These are phyloP conservation scores for Incumbomyces delicatus DNA, from an alignment of 2,329 filamentous ascomycete species.

Conservation along the genomic window DNA sequence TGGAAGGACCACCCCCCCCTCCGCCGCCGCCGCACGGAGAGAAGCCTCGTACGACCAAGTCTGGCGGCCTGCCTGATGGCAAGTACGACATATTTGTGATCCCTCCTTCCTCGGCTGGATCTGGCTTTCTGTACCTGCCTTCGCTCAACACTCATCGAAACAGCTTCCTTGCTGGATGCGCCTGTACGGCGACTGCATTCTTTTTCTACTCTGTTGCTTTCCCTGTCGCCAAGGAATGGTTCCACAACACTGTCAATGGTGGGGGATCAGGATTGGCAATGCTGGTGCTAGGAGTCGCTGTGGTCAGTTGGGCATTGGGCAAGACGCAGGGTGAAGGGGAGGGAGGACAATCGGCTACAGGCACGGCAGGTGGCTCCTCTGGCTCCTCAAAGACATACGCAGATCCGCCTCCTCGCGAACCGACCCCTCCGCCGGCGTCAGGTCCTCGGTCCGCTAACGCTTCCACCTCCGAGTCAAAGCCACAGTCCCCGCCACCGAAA, in stretches of 20 bases:
- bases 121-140: constrained; percentile 88
- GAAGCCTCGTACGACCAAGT: constrained; percentile 52
- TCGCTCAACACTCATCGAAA: constrained; percentile 77
- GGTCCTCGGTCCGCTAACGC: constrained; percentile 3
- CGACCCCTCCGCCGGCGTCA: constrained; percentile 3
- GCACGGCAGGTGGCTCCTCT: background rate
- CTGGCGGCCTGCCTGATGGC: constrained; percentile 65
- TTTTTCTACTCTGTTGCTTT: constrained; percentile 63
- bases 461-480: constrained; percentile 1
- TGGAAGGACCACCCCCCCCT: constrained; percentile 51
- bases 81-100: constrained; percentile 98
- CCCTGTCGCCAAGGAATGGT: constrained; percentile 66
- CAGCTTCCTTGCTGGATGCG: constrained; percentile 82
- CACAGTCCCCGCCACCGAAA: constrained; percentile 10
- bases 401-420: constrained; percentile 5
- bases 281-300: constrained; percentile 61
- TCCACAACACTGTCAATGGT: constrained; percentile 58
- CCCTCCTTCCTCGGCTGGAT: constrained; percentile 78
- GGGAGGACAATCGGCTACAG: background rate
- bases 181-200: constrained; percentile 62
- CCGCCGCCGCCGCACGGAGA: constrained; percentile 80
- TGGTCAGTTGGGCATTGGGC: constrained; percentile 69
- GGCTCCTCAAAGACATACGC: constrained; percentile 2
- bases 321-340: constrained; percentile 48
- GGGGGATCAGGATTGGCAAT: constrained; percentile 65